Evolutionary conservation across 202 grass and related monocot species (phyloP), one percentile per base, ranked within the genome.

Genomic region (Setaria italica): DNA sequence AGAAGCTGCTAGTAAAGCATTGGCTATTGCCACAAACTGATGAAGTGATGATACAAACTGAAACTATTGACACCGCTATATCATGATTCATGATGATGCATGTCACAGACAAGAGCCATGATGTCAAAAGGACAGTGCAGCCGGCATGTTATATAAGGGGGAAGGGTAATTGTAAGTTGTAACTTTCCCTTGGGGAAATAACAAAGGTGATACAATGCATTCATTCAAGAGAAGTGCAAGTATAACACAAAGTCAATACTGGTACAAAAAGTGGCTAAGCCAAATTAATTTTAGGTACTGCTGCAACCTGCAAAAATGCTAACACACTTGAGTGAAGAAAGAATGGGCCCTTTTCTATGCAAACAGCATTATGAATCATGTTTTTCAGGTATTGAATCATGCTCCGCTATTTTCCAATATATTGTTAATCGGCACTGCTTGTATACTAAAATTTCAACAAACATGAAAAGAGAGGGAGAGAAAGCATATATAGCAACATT

Each of bases 401-500:
- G 80, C 70, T 74, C 89, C 49, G 67, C 67, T 29, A 43, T 14
- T 80, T 47, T 80, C 65, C 64, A 76, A 53, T 85, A 65, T 13
- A 11, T 33, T 80, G 15, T 35, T 19, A 46, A 13, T 37, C 13
- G 9, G 10, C 46, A 21, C 10, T 29, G 63, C 46, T 67, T 51
- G 16, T 11, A 64, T 51, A 21, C 72, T 59, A 53, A 30, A 84
- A 43, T 11, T 49, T 64, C 73, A 68, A 60, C 73, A 82, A 9
- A 45, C 50, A 89, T 74, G 62, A 72, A 57, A 84, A 42, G 11
- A 51, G 69, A 33, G 11, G 60, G 69, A 33, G 30, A 85, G 77
- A 33, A 56, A 45, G 11, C 1, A 4, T n/a, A 20, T 3, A 4
- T n/a, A 20, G 16, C 32, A 69, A 67, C 25, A 69, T 69, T 17